Evolutionary conservation across 169 alveolate genomes (phyloP).

Genomic region (Eimeria acervulina): DNA sequence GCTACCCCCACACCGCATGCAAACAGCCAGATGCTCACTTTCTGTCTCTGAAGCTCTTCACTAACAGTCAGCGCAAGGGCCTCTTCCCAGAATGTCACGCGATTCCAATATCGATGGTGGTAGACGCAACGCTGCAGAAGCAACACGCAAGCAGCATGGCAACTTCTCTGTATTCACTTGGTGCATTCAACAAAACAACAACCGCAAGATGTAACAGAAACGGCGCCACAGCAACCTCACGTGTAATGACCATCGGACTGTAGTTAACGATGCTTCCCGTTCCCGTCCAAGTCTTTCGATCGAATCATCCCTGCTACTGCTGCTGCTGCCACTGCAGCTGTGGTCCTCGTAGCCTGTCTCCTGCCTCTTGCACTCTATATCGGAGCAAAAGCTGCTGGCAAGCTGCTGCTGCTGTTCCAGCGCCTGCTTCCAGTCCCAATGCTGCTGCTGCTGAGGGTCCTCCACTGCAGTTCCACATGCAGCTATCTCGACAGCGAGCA

Average conservation of each 20-base stretch:
- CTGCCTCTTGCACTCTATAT: background rate
- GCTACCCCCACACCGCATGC: background rate
- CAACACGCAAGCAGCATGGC: background rate
- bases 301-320: background rate
- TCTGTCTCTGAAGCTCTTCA: constrained; percentile 81
- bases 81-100: constrained; percentile 84
- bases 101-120: constrained; percentile 83
- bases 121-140: constrained; percentile 81
- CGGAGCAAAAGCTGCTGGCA: background rate
- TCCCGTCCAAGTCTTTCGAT: background rate
- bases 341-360: background rate
- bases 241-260: constrained; percentile 83
- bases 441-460: constrained; percentile 79
- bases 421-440: constrained; percentile 46
- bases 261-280: background rate
- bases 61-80: constrained; percentile 80
- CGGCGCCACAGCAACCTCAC: constrained; percentile 62
- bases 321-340: constrained; percentile 37
- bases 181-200: background rate
- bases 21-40: constrained; percentile 2
- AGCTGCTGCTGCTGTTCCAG: constrained; percentile 40
- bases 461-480: constrained; percentile 68
- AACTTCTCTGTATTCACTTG: background rate
- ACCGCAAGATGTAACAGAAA: background rate
- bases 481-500: constrained; percentile 81